Conservation (phyloP, 257 asterid species). For the Solanum clarkiae region DNA sequence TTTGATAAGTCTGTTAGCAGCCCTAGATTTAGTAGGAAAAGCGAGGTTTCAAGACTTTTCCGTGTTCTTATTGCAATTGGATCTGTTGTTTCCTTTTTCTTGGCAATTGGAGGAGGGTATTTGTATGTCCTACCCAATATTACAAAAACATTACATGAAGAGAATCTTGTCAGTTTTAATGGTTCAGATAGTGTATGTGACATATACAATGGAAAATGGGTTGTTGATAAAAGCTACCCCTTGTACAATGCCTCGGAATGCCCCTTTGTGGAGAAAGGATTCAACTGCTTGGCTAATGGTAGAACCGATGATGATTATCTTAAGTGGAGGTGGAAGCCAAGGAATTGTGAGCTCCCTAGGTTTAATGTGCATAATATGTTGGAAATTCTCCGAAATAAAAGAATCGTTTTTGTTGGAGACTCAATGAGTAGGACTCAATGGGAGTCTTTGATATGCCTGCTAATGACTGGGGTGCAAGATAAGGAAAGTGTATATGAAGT, state of each 20-base stretch:
- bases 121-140: constrained; percentile 58
- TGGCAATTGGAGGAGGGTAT: constrained; percentile 47
- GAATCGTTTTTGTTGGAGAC: constrained; percentile 72
- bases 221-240: constrained; percentile 38
- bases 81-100: constrained; percentile 37
- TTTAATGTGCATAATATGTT: constrained; percentile 22
- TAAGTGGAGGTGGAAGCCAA: constrained; percentile 82
- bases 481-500: constrained; percentile 60
- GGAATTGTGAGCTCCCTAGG: constrained; percentile 44
- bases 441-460: constrained; percentile 73
- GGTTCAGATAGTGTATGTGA: constrained; percentile 27
- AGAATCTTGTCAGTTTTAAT: constrained; percentile 13
- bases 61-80: constrained; percentile 22
- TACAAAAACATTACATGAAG: constrained; percentile 30
- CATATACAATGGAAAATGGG: constrained; percentile 62
- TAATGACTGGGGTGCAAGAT: constrained; percentile 61
- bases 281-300: constrained; percentile 62
- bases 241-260: constrained; percentile 68
- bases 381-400: constrained; percentile 37
- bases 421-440: constrained; percentile 82
- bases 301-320: constrained; percentile 47
- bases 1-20: constrained; percentile 15
- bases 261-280: constrained; percentile 67
- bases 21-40: constrained; percentile 39
- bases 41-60: constrained; percentile 24